These are phyloP conservation scores for Teunomyces tritomae DNA, from an alignment of 805 yeast species.

Conservation along the genomic window DNA sequence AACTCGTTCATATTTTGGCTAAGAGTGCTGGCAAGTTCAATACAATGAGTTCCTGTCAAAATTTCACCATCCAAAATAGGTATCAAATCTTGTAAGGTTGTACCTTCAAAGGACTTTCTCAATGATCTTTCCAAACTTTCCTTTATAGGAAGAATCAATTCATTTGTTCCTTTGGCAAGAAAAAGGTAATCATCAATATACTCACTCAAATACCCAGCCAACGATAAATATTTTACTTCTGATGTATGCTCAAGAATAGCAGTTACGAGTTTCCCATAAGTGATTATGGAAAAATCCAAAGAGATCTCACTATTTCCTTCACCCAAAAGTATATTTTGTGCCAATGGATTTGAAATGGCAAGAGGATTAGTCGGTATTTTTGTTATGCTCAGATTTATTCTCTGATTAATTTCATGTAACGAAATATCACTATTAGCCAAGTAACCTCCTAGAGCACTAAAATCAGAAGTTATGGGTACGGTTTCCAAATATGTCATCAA, in stretches of 20 bases:
- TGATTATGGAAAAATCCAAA: conserved; percentile 9
- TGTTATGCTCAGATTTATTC: conserved; percentile 11
- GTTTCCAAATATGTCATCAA: conserved; percentile 12
- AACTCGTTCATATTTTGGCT: not conserved
- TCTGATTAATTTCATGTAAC: conserved; percentile 22
- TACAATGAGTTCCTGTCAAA: not conserved
- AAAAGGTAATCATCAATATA: conserved; percentile 22
- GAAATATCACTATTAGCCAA: conserved; percentile 13
- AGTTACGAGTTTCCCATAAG: conserved; percentile 15
- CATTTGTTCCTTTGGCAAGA: conserved; percentile 7
- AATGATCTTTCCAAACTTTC: not conserved
- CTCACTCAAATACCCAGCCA: conserved; percentile 14
- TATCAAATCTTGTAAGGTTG: not conserved
- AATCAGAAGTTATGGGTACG: conserved; percentile 10
- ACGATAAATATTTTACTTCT: conserved; percentile 4
- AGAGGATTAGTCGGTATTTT: conserved; percentile 23
- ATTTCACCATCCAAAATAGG: not conserved
- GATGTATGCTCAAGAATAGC: not conserved
- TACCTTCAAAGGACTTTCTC: not conserved
- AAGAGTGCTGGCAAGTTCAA: not conserved
- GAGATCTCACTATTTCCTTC: not conserved
- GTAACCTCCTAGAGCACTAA: conserved; percentile 9
- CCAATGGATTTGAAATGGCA: conserved; percentile 48
- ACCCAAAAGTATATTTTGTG: conserved; percentile 36
- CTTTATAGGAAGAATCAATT: conserved; percentile 4